Evolutionary conservation across 2,329 filamentous ascomycete genomes (phyloP), one percentile per base, ranked within the genome.

Genomic region (Fusarium palustre): DNA sequence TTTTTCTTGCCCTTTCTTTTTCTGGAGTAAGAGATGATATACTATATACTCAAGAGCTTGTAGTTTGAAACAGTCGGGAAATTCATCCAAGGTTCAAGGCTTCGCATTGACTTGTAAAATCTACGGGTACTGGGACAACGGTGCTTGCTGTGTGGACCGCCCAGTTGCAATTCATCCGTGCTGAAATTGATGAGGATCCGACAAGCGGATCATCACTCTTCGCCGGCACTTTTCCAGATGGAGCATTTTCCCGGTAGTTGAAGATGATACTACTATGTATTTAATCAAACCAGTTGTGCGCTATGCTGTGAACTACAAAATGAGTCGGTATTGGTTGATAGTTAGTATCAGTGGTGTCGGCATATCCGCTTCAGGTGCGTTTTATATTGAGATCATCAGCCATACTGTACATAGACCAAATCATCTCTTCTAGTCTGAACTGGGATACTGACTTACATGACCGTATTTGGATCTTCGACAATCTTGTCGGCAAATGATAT

Each of bases 151-250:
- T 78, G 75, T 42, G 77, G 77, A 9, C 74, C 77, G 10, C 59
- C 72, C 0, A 60, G 64, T 2, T 3, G 78, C 78, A 76, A 74
- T 77, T 4, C 75, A 78, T 50, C 66, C 64, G 75, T 2, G 58
- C 70, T 16, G 58, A 66, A 34, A 69, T 76, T n/a, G 68, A 71
- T 12, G 64, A 55, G 55, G 54, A 78, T 38, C 46, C 60, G 34
- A 62, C 46, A 12, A 72, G 54, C n/a, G 66, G 57, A 20, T 43
- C 46, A 7, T 36, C 68, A 25, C 55, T 55, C 5, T 68, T 72
- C 22, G 65, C 70, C 25, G 66, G 74, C 43, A 68, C 77, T 22
- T 38, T 77, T 7, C 47, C 74, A 16, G 71, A 76, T 46, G 76
- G 76, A 46, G 68, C 65, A 2, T 75, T 77, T 54, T 68, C 70